Base-by-base conservation (phyloP, 345 rosid species). In the Raphanus raphanistrum region DNA sequence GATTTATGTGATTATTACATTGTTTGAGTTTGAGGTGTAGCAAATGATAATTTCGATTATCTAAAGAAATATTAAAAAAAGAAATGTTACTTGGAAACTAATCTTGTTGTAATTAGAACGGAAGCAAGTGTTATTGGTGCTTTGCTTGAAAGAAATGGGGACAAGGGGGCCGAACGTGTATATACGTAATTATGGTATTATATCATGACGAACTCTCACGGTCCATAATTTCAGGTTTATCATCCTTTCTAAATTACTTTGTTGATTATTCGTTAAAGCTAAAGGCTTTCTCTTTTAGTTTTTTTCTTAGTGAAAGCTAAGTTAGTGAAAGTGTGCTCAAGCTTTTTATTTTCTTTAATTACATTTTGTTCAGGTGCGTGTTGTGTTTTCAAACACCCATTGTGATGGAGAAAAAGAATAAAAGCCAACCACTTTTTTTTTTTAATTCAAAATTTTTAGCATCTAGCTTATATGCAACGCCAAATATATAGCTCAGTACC, bases 81-180 rank as follows among this genome's bases (percentile, higher is more conserved):
- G 1, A 57, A 57, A 67, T 79, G 73, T 79, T 6, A 73, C 65
- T 61, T 72, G 55, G 57, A 72, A 50, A 27, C 4, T 73, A 67
- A 67, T 67, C 36, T 52, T 60, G 74, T 79, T 2, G 26, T 52
- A 73, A 50, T 48, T 45, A 79, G 16, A 33, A 33, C 11, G 61
- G 62, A 64, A 17, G 41, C 7, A 65, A 65, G 25, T 52, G 11
- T 10, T 31, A 59, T 64, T 72, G 81, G 67, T 35, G 77, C 74
- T 60, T 79, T 50, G 78, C 57, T 67, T 79, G 78, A 73, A 68
- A 79, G 82, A 62, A 61, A 79, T 68, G 82, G 74, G 74, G 74
- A 73, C 70, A 73, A 79, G 60, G 82, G 78, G 78, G 78, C 58
- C 78, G 78, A 79, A 79, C 82, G 74, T 79, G 82, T 73, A 79